Evolutionary conservation across 441 rosid species (phyloP), one percentile per base, ranked within the genome.

Genomic region (Adansonia grandidieri): DNA sequence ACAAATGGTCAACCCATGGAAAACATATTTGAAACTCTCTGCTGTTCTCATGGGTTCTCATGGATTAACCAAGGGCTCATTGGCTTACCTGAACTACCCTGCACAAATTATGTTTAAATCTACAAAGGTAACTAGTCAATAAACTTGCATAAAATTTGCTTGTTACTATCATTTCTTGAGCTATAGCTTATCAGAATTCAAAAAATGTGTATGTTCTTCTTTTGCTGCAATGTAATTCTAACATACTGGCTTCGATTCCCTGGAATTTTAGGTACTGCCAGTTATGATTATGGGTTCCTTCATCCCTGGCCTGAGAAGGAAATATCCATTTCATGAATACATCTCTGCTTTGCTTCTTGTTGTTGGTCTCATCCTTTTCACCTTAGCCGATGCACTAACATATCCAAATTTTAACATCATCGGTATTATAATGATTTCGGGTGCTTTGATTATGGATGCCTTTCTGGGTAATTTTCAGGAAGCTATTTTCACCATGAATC

Each of bases 101-200:
- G 98, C 98, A 15, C 98, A 94, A 78, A 87, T 94, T 85, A 94
- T 94, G 97, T 92, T 94, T 78, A 94, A 94, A 85, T 92, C 98
- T 85, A 92, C 97, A 67, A 92, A 94, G 96, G 98, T 90, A 84
- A 45, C 9, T 13, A 3, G 32, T 24, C 56, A 53, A 22, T 13
- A n/a, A 70, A 48, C 51, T 70, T 24, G 20, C 24, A 3, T 70
- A 70, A 3, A 70, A 20, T 6, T 50, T 69, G 73, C 57, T 48
- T 69, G 13, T 69, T 22, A 1, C 48, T 2, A 37, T 4, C 58
- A 19, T 54, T n/a, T 54, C 19, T 54, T 64, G 14, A 63, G 19
- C 19, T 28, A 62, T 5, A 65, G 50, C 42, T 65, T n/a, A 65
- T 37, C 48, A n/a, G 48, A 65, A 40, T 7, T n/a, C 40, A 17